A percentile compares a stretch with the other conserved stretches of the same genome.
Conservation (phyloP, 1,284 basidiomycete species). For the Cutaneotrichosporon mucoides region DNA sequence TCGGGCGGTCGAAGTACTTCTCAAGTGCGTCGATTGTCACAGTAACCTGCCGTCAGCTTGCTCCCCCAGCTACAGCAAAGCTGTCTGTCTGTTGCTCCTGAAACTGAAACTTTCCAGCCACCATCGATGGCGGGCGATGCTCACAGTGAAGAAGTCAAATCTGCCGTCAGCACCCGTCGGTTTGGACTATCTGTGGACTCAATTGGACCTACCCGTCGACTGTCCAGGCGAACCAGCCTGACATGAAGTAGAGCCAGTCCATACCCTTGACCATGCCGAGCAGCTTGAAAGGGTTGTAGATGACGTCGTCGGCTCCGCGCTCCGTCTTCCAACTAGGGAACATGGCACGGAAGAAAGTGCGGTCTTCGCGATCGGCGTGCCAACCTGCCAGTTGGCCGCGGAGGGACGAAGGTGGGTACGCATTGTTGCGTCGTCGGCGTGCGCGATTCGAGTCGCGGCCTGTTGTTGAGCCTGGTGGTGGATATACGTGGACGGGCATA, state of each 20-base stretch:
- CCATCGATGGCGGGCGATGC: background rate
- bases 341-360: slow-evolving; percentile 28
- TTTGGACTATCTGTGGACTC: background rate
- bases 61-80: too few species aligned
- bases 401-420: slow-evolving; percentile 14
- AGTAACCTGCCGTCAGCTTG: slow-evolving; percentile 4
- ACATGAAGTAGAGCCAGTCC: slow-evolving; percentile 55
- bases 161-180: background rate
- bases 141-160: slow-evolving; percentile 10
- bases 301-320: slow-evolving; percentile 11
- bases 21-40: slow-evolving; percentile 55
- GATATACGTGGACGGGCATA: slow-evolving; percentile 1
- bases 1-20: slow-evolving; percentile 37
- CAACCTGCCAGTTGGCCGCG: slow-evolving; percentile 34
- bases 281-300: slow-evolving; percentile 47
- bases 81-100: too few species aligned
- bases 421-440: background rate
- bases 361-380: slow-evolving; percentile 34
- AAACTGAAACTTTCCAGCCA: background rate
- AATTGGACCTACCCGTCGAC: slow-evolving; percentile 16
- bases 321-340: slow-evolving; percentile 24
- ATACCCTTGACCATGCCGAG: slow-evolving; percentile 50
- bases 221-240: slow-evolving; percentile 61
- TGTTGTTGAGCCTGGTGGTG: background rate
- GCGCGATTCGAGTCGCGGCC: background rate